A percentile compares a stretch with the other conserved stretches of the same genome.
Evolutionary conservation across 129 eudicot species (phyloP).

Genomic region (Flaveria robusta): DNA sequence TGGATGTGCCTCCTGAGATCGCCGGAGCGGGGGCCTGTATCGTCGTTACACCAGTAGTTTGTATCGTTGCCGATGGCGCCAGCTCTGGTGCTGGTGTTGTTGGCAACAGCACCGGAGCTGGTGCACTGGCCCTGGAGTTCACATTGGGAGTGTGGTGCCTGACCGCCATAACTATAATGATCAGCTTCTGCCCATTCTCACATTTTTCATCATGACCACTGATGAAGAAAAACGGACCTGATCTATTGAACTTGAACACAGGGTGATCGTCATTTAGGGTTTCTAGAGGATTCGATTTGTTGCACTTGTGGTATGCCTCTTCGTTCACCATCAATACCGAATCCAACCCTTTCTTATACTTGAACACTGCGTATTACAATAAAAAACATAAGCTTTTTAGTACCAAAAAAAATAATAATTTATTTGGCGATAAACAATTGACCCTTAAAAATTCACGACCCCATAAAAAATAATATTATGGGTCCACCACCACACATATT

Average conservation of each 20-base stretch:
- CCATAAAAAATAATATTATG: too few relatives aligned
- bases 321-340: slow-evolving; percentile 58
- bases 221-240: slow-evolving; percentile 70
- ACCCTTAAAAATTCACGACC: too few relatives aligned
- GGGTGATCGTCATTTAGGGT: slow-evolving; percentile 45
- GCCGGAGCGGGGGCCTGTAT: slow-evolving; percentile 28
- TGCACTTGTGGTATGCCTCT: slow-evolving; percentile 55
- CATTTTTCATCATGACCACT: slow-evolving; percentile 60
- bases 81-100: slow-evolving; percentile 6
- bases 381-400: background rate
- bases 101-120: slow-evolving; percentile 18
- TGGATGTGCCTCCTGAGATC: slow-evolving; percentile 20
- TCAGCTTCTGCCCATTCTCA: slow-evolving; percentile 55
- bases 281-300: slow-evolving; percentile 45
- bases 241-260: slow-evolving; percentile 37
- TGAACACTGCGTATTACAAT: slow-evolving; percentile 49
- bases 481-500: too few relatives aligned
- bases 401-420: background rate
- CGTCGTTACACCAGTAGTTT: slow-evolving; percentile 7
- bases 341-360: slow-evolving; percentile 56
- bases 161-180: slow-evolving; percentile 46
- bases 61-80: slow-evolving; percentile 18
- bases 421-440: too few relatives aligned
- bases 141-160: slow-evolving; percentile 3
- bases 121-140: slow-evolving; percentile 9